A percentile compares a stretch with the other conserved stretches of the same genome.
Conservation (phyloP, 768 basidiomycete genomes). For the Tylopilus rubrobrunneus region DNA sequence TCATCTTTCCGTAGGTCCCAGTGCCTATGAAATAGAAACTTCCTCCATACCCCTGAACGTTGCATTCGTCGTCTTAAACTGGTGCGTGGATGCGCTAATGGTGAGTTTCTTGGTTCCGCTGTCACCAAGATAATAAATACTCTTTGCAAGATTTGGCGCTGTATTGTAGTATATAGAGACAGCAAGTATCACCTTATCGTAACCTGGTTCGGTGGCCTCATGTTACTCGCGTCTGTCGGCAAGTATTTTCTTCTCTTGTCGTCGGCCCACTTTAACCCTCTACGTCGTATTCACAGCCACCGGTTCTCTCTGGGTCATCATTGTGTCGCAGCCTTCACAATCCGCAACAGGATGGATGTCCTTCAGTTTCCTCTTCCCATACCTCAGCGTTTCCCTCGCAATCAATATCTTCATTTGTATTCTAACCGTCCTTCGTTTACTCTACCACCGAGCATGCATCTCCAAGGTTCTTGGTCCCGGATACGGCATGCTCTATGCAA, state of each 20-base stretch:
- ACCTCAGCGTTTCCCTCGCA: slow-evolving; percentile 30
- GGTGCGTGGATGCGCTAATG: slow-evolving; percentile 31
- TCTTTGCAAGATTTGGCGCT: slow-evolving; percentile 28
- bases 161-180: slow-evolving; percentile 30
- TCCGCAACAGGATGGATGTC: slow-evolving; percentile 27
- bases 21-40: slow-evolving; percentile 21
- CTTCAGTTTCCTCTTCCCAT: slow-evolving; percentile 31
- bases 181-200: slow-evolving; percentile 19
- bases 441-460: slow-evolving; percentile 27
- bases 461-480: slow-evolving; percentile 24
- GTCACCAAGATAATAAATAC: background rate
- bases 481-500: slow-evolving; percentile 27
- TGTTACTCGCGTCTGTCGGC: slow-evolving; percentile 27
- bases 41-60: slow-evolving; percentile 26
- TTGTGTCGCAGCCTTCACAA: slow-evolving; percentile 22
- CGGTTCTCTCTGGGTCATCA: slow-evolving; percentile 28
- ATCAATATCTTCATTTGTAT: slow-evolving; percentile 31
- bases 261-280: background rate
- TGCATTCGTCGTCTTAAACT: slow-evolving; percentile 29
- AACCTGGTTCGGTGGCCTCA: slow-evolving; percentile 11
- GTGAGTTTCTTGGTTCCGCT: slow-evolving; percentile 8
- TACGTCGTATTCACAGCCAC: slow-evolving; percentile 14
- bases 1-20: slow-evolving; percentile 17
- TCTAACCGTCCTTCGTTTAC: slow-evolving; percentile 29
- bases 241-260: background rate